phyloP scores from a whole-genome alignment of 1,284 basidiomycete genomes.

The Schizophyllum amplum region DNA sequence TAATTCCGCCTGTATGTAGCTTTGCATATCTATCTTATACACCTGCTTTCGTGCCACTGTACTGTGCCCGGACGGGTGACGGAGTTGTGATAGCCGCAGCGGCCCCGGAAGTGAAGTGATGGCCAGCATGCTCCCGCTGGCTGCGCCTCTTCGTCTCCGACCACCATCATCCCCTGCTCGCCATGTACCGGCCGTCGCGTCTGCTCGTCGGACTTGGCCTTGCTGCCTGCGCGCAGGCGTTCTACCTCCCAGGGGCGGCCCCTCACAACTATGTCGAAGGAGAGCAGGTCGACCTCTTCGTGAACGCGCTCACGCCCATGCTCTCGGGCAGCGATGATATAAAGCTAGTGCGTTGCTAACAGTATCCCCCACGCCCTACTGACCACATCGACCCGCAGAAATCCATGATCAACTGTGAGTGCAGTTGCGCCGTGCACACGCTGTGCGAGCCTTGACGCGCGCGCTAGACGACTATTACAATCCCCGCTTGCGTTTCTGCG shows the following conservation, averaged over 20 bases:
- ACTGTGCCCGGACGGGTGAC: no score
- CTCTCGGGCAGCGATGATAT: conserved; percentile 60
- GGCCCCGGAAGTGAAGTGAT: background rate
- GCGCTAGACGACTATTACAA: conserved; percentile 81
- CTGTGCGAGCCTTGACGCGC: conserved; percentile 11
- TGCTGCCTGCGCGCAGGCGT: conserved; percentile 24
- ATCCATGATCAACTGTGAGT: conserved; percentile 75
- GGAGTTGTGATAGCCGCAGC: no score
- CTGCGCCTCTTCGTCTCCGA: background rate
- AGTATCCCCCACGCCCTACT: conserved; percentile 4
- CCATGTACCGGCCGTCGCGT: background rate
- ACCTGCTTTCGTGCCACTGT: background rate
- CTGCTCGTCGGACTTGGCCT: conserved; percentile 6
- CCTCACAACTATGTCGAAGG: conserved; percentile 69
- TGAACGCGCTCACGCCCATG: conserved; percentile 86
- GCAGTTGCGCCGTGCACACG: conserved; percentile 5
- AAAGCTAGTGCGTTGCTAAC: conserved; percentile 53
- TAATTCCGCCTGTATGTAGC: background rate
- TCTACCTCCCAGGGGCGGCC: conserved; percentile 58
- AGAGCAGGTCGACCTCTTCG: conserved; percentile 71
- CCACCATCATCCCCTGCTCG: background rate
- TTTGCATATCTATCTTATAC: background rate
- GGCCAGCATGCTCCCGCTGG: background rate
- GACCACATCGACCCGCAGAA: conserved; percentile 37
- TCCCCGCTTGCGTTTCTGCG: conserved; percentile 80